Conservation (phyloP, 495 filamentous ascomycete genomes). For the Clavariopsis aquatica region DNA sequence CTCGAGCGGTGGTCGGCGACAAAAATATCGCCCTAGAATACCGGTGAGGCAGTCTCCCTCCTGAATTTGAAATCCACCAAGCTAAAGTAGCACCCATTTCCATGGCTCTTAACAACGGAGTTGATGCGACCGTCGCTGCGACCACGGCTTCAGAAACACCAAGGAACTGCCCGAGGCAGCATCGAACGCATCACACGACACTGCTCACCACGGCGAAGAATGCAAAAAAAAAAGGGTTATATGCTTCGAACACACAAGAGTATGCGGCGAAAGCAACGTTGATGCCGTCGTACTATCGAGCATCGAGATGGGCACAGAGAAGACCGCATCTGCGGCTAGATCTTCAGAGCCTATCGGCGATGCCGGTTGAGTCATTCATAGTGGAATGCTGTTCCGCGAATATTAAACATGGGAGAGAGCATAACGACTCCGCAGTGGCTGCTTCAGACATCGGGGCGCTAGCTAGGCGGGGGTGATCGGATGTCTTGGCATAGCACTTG, state of each 20-base stretch:
- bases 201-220: not conserved
- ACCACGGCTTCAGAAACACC: not conserved
- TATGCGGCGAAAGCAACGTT: not conserved
- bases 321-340: not conserved
- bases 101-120: not conserved
- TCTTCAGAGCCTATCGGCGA: not conserved
- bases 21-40: slow-evolving; percentile 16
- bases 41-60: slow-evolving; percentile 6
- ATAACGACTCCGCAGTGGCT: not conserved
- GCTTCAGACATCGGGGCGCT: no score
- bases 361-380: not conserved
- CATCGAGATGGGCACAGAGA: not conserved
- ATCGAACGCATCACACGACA: not conserved
- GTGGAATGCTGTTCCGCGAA: not conserved
- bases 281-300: not conserved
- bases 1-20: not conserved
- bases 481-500: no score
- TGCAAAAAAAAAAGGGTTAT: no score
- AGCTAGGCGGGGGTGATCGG: no score
- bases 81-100: slow-evolving; percentile 1
- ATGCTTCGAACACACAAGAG: not conserved
- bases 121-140: not conserved
- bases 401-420: not conserved
- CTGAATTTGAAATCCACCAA: not conserved
- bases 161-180: not conserved